phyloP scores from a whole-genome alignment of 179 eudicot species.

The Patellifolia procumbens region DNA sequence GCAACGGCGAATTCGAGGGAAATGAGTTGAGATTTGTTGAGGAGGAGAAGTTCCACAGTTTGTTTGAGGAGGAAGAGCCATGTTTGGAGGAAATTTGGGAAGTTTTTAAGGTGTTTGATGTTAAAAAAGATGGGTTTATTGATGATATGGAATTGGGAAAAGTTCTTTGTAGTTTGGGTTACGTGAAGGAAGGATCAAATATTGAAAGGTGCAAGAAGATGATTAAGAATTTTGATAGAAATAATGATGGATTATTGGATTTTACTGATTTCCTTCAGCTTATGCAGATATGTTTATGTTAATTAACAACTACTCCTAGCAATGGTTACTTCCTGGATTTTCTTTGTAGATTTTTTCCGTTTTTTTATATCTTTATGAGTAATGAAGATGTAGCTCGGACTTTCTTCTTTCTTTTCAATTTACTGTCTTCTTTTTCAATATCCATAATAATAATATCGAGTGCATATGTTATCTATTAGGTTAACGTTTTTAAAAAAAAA shows the following conservation, averaged over 20 bases:
- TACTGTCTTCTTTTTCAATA: too few relatives aligned
- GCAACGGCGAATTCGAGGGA: not conserved
- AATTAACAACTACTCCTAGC: not conserved
- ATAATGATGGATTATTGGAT: conserved; percentile 45
- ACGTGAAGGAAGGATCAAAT: conserved; percentile 32
- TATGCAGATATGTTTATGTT: conserved; percentile 37
- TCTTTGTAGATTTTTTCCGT: too few relatives aligned
- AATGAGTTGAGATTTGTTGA: not conserved
- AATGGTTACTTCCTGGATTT: not conserved
- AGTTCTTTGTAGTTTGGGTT: conserved; percentile 45
- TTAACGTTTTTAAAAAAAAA: too few relatives aligned
- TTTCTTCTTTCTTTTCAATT: too few relatives aligned
- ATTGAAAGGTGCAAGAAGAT: conserved; percentile 35
- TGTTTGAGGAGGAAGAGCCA: conserved; percentile 44
- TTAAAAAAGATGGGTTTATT: conserved; percentile 55
- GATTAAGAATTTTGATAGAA: conserved; percentile 43
- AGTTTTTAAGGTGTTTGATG: conserved; percentile 56
- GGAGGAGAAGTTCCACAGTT: conserved; percentile 12
- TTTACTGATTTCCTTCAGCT: conserved; percentile 47
- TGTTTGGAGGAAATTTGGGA: conserved; percentile 48
- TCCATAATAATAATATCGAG: not conserved
- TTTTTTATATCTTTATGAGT: too few relatives aligned
- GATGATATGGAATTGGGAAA: conserved; percentile 47
- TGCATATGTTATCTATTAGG: too few relatives aligned
- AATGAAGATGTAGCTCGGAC: not conserved